These are phyloP conservation scores for Fraxinus pennsylvanica DNA, from an alignment of 257 asterid genomes.

Conservation along the genomic window DNA sequence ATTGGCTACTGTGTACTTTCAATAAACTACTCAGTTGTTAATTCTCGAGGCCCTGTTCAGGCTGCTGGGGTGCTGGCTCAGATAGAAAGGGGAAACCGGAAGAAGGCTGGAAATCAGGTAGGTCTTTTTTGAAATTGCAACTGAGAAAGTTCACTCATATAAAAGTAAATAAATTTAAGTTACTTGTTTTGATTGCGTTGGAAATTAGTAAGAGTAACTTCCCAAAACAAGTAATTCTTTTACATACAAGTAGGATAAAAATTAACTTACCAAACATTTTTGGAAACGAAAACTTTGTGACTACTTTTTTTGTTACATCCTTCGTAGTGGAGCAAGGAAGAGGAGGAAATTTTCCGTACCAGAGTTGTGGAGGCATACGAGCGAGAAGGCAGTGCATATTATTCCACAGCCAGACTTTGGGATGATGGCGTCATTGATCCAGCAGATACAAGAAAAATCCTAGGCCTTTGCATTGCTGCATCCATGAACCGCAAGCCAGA, in stretches of 20 bases:
- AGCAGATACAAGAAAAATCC: slow-evolving; percentile 79
- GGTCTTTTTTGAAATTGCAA: slow-evolving; percentile 5
- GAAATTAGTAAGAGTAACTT: neutral
- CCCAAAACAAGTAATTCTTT: neutral
- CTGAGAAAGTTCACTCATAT: slow-evolving; percentile 1
- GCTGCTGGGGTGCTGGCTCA: slow-evolving; percentile 97
- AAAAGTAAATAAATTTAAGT: neutral
- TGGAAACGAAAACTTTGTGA: neutral
- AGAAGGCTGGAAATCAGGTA: slow-evolving; percentile 70
- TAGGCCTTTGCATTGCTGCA: slow-evolving; percentile 82
- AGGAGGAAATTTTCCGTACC: slow-evolving; percentile 77
- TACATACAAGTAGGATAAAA: neutral
- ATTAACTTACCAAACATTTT: neutral
- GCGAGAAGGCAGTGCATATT: slow-evolving; percentile 81
- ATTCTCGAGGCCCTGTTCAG: slow-evolving; percentile 40
- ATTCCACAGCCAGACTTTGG: slow-evolving; percentile 96
- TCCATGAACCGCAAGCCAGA: slow-evolving; percentile 57
- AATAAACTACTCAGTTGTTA: neutral
- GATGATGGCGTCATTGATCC: slow-evolving; percentile 97
- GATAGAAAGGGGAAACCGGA: slow-evolving; percentile 72
- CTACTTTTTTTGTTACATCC: neutral
- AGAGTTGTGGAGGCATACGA: slow-evolving; percentile 79
- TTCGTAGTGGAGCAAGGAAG: slow-evolving; percentile 82
- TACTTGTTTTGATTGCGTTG: neutral
- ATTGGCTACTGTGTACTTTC: neutral